Evolutionary conservation across 2,329 filamentous ascomycete genomes (phyloP).

Genomic region (Cytospora leucostoma): DNA sequence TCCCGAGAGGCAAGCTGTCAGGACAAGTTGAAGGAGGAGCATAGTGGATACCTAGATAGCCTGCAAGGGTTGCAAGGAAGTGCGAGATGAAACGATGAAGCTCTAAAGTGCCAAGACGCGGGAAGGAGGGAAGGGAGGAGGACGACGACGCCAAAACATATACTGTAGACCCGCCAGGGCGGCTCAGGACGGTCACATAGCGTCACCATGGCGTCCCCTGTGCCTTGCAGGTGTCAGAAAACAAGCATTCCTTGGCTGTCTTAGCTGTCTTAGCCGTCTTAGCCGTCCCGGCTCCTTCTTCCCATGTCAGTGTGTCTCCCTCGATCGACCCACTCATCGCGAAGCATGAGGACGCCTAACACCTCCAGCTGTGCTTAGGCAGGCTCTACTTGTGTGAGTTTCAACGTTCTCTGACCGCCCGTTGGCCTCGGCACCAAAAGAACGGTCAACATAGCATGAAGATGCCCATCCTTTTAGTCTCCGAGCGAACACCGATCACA

Average conservation of each 20-base stretch:
- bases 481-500: constrained; percentile 21
- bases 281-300: background rate
- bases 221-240: background rate
- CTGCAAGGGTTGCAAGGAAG: background rate
- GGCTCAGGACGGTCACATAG: background rate
- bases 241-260: constrained; percentile 3
- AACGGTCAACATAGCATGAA: background rate
- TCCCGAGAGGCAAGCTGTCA: constrained; percentile 30
- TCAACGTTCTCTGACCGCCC: background rate
- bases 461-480: constrained; percentile 3
- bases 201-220: constrained; percentile 20
- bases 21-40: constrained; percentile 24
- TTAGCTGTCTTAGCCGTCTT: background rate
- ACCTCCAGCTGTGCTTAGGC: no score
- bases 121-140: background rate
- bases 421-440: background rate
- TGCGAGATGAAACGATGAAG: background rate
- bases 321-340: background rate
- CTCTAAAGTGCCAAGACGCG: background rate
- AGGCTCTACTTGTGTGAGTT: background rate
- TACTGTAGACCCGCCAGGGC: background rate
- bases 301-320: background rate
- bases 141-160: constrained; percentile 6
- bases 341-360: no score
- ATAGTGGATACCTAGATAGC: constrained; percentile 16